These are phyloP conservation scores for Tolypocladium inflatum DNA, from an alignment of 2,329 filamentous ascomycete genomes.

Conservation along the genomic window DNA sequence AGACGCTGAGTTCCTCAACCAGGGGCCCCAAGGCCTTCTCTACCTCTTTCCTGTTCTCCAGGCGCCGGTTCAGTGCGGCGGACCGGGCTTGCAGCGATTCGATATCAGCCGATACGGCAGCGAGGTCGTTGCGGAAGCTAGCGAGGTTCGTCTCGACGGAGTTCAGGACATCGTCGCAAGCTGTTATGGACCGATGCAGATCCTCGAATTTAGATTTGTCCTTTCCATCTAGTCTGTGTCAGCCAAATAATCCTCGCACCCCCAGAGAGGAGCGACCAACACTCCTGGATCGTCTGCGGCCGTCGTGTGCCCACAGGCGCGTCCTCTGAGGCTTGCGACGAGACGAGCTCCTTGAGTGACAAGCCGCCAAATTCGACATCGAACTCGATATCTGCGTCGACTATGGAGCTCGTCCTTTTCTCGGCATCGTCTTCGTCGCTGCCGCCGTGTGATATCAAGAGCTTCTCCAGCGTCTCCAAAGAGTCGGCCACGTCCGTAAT, in stretches of 20 bases:
- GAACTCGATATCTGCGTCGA: constrained; percentile 46
- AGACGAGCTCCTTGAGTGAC: constrained; percentile 63
- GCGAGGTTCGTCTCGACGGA: constrained; percentile 90
- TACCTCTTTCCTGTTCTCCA: constrained; percentile 83
- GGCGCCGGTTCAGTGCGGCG: constrained; percentile 66
- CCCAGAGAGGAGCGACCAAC: constrained; percentile 34
- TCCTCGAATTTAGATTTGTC: constrained; percentile 83
- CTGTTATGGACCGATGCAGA: constrained; percentile 77
- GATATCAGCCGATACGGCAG: constrained; percentile 87
- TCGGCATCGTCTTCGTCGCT: constrained; percentile 6
- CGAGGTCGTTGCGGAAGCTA: constrained; percentile 88
- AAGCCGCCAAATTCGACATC: constrained; percentile 72
- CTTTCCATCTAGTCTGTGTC: constrained; percentile 51
- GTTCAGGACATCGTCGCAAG: constrained; percentile 86
- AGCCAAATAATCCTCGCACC: neutral
- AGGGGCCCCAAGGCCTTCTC: constrained; percentile 81
- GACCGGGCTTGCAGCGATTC: constrained; percentile 87
- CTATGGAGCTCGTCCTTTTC: constrained; percentile 18
- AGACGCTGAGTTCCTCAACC: constrained; percentile 84
- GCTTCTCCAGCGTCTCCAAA: constrained; percentile 52
- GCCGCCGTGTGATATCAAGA: constrained; percentile 24
- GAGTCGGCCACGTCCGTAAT: constrained; percentile 52
- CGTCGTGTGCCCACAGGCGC: constrained; percentile 26
- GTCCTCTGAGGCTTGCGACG: constrained; percentile 17
- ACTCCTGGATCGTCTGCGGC: constrained; percentile 60